Conservation (phyloP, 345 rosid species). For the Heritiera littoralis region DNA sequence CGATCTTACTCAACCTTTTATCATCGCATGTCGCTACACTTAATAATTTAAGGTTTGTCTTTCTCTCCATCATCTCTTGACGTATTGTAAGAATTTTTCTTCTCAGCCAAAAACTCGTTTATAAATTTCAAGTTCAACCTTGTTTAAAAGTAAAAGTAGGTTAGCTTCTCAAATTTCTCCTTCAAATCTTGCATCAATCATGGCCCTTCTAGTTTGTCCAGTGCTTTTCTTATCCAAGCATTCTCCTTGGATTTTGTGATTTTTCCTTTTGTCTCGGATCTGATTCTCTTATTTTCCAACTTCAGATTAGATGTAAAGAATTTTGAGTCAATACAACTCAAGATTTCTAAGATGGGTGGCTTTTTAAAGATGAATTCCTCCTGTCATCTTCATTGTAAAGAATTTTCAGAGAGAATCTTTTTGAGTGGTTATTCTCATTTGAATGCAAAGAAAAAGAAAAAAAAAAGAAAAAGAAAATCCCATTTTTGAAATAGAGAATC, state of each 20-base stretch:
- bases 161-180: too few relatives aligned
- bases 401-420: not conserved
- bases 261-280: not conserved
- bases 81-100: too few relatives aligned
- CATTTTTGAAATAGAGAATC: not conserved
- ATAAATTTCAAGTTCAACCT: too few relatives aligned
- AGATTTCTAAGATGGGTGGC: not conserved
- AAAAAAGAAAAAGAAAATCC: not conserved
- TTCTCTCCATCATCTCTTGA: too few relatives aligned
- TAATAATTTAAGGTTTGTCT: too few relatives aligned
- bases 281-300: not conserved
- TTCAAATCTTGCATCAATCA: conserved; percentile 31
- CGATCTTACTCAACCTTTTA: too few relatives aligned
- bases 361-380: not conserved
- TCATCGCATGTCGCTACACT: too few relatives aligned
- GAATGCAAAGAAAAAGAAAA: not conserved
- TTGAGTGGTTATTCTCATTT: not conserved
- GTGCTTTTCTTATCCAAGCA: conserved; percentile 60
- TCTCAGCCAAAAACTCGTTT: too few relatives aligned
- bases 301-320: not conserved
- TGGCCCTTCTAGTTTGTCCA: conserved; percentile 51
- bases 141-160: too few relatives aligned
- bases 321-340: too few relatives aligned
- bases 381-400: not conserved
- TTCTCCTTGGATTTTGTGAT: conserved; percentile 24